Base-by-base conservation (phyloP, 2,329 filamentous ascomycete species). In the Tympanopsis confertula region DNA sequence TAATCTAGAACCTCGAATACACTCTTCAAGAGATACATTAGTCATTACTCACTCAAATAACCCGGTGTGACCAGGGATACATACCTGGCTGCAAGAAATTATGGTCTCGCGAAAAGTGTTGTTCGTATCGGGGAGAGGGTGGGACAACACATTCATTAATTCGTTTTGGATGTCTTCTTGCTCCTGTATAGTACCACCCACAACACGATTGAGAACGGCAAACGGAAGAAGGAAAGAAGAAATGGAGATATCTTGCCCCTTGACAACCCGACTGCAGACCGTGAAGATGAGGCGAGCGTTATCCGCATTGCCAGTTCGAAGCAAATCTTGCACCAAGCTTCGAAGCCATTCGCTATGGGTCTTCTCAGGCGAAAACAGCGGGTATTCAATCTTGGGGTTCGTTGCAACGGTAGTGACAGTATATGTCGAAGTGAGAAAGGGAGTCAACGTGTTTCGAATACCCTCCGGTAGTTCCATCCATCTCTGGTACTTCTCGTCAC, bases 1-100 rank as follows among this genome's bases (percentile, higher is more conserved):
- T 83, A 81, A 49, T 83, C 78, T 3, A 82, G 57, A 1, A 77
- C 63, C 41, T 70, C 65, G 49, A 83, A 83, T 3, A 82, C 67
- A 39, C 73, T 79, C 68, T 76, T 36, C 19, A 24, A 37, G 17
- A 12, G 12, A 18, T 33, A 26, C 22, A n/a, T 26, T 10, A 26
- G 22, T 26, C 22, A 26, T 7, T n/a, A 10, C 22, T 26, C n/a
- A 10, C 22, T 26, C 22, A 26, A 26, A 26, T 26, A n/a, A n/a
- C n/a, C n/a, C 22, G n/a, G 22, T 26, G 22, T 7, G n/a, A 26
- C 7, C 22, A n/a, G 22, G 22, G 22, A 26, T 26, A 17, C 61
- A 54, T 57, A 74, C 72, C 57, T 82, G 75, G 49, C 75, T 81
- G 50, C 75, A 80, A 39, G 74, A 63, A 42, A 77, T 69, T 37